A percentile compares a stretch with the other conserved stretches of the same genome.
Evolutionary conservation across 169 alveolate genomes (phyloP).

Genomic region (Babesia sp.): DNA sequence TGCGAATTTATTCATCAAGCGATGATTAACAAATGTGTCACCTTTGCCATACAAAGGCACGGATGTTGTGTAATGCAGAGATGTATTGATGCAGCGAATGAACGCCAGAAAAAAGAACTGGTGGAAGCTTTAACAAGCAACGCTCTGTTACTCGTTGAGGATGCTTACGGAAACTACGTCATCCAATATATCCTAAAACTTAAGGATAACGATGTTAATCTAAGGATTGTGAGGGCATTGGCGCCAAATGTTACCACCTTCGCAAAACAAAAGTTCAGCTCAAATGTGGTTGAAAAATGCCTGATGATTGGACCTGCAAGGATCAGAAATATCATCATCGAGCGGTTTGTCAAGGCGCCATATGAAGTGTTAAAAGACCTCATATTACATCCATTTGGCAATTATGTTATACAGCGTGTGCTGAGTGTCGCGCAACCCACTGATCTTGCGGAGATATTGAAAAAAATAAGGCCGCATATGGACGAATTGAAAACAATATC

Average conservation of each 20-base stretch:
- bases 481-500: conserved; percentile 72
- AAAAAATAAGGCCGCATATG: conserved; percentile 72
- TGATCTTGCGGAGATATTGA: conserved; percentile 63
- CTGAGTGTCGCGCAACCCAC: conserved; percentile 75
- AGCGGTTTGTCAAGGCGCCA: conserved; percentile 72
- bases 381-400: conserved; percentile 81
- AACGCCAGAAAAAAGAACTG: conserved; percentile 64
- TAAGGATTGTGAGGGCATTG: conserved; percentile 75
- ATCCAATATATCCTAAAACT: conserved; percentile 86
- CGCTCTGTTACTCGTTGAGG: conserved; percentile 84
- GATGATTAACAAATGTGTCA: conserved; percentile 75
- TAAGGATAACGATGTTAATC: conserved; percentile 72
- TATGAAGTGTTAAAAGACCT: conserved; percentile 67
- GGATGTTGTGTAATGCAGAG: conserved; percentile 95
- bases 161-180: conserved; percentile 94
- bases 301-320: conserved; percentile 68
- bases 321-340: conserved; percentile 62
- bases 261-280: conserved; percentile 90
- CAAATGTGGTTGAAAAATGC: conserved; percentile 91
- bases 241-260: conserved; percentile 76
- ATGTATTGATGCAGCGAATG: conserved; percentile 88
- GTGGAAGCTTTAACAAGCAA: conserved; percentile 76
- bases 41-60: conserved; percentile 88
- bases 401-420: conserved; percentile 81
- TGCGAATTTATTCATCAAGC: conserved; percentile 86